phyloP scores from a whole-genome alignment of 2,329 filamentous ascomycete species.

The Davidsoniella virescens region DNA sequence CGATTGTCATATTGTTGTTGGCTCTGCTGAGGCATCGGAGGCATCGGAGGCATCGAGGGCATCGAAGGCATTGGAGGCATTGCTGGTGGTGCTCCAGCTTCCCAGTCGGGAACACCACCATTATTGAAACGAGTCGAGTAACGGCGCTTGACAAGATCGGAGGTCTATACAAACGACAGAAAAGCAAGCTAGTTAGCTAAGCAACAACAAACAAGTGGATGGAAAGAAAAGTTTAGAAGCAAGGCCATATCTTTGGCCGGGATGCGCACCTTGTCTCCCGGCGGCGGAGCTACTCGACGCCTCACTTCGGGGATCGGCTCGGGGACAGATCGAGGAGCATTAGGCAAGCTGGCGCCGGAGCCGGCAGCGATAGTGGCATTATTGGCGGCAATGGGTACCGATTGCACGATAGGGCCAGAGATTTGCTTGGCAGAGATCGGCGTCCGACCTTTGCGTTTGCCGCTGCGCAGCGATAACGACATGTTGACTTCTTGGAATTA shows the following conservation, averaged over 20 bases:
- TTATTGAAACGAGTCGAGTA: conserved; percentile 90
- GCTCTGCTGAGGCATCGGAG: conserved; percentile 4
- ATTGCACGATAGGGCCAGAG: conserved; percentile 40
- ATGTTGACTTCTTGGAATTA: conserved; percentile 23
- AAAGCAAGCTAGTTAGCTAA: not conserved
- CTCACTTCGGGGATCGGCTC: conserved; percentile 22
- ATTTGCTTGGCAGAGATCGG: conserved; percentile 48
- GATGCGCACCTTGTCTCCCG: conserved; percentile 37
- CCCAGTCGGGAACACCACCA: conserved; percentile 47
- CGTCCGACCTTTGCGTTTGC: conserved; percentile 45
- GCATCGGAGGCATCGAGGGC: conserved; percentile 18
- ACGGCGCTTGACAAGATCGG: conserved; percentile 79
- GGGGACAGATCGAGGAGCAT: conserved; percentile 7
- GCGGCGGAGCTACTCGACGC: conserved; percentile 31
- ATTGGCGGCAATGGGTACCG: conserved; percentile 22
- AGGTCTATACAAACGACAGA: conserved; percentile 31
- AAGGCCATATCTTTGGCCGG: too few relatives aligned
- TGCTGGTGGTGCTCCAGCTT: conserved; percentile 46
- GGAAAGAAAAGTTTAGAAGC: not conserved
- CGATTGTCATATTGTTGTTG: conserved; percentile 6
- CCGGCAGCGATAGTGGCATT: conserved; percentile 17
- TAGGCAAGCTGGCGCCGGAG: conserved; percentile 12
- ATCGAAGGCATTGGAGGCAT: conserved; percentile 18
- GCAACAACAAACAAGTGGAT: not conserved
- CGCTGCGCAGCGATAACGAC: conserved; percentile 49